Conservation (phyloP, 805 yeast species). For the Sungouiozyma ichnusensis region DNA sequence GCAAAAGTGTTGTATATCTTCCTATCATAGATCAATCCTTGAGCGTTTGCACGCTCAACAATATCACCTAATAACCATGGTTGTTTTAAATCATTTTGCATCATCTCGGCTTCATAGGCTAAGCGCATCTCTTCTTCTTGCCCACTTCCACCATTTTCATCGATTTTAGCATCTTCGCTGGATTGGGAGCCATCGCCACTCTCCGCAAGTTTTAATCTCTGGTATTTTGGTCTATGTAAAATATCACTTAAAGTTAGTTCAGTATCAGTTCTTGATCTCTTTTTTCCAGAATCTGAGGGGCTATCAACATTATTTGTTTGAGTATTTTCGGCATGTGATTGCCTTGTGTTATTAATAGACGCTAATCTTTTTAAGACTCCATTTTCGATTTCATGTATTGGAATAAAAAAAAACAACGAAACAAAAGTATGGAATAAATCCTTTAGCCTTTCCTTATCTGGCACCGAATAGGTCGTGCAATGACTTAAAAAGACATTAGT, state of each 20-base stretch:
- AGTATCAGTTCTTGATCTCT: slow-evolving; percentile 22
- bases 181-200: slow-evolving; percentile 6
- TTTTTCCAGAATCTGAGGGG: slow-evolving; percentile 15
- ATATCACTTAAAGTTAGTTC: slow-evolving; percentile 18
- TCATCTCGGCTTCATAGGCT: slow-evolving; percentile 18
- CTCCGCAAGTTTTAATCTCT: slow-evolving; percentile 15
- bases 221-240: slow-evolving; percentile 33
- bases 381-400: slow-evolving; percentile 39
- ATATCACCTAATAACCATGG: slow-evolving; percentile 29
- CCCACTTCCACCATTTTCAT: slow-evolving; percentile 9
- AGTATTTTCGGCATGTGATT: slow-evolving; percentile 8
- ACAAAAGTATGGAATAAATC: slow-evolving; percentile 63
- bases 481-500: slow-evolving; percentile 56
- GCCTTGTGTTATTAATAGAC: neutral
- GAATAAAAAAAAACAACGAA: slow-evolving; percentile 58
- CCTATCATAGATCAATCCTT: slow-evolving; percentile 31
- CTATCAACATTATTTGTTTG: slow-evolving; percentile 13
- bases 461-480: slow-evolving; percentile 63
- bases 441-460: slow-evolving; percentile 69
- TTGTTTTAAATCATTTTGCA: slow-evolving; percentile 22
- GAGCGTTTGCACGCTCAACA: slow-evolving; percentile 23
- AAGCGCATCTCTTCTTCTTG: slow-evolving; percentile 7
- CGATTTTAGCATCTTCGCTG: slow-evolving; percentile 13
- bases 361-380: slow-evolving; percentile 17
- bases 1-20: slow-evolving; percentile 68